Conservation (phyloP, 495 filamentous ascomycete species). For the Cercophora newfieldiana region DNA sequence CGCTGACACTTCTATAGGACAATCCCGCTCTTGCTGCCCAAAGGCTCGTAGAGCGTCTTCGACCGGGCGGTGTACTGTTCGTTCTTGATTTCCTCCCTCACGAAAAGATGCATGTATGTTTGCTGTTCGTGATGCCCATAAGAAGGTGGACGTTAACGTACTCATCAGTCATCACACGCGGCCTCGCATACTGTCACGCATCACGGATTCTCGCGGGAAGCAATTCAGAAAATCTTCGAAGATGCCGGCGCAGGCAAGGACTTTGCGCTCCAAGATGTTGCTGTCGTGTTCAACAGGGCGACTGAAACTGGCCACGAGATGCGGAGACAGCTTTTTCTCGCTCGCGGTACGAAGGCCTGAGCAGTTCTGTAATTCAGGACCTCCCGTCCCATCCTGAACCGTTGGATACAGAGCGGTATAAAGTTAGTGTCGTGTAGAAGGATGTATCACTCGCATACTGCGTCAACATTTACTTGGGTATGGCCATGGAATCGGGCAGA, state of each 20-base stretch:
- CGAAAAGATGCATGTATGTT: constrained; percentile 32
- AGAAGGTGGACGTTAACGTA: neutral
- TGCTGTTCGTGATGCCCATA: neutral
- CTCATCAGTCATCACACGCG: constrained; percentile 32
- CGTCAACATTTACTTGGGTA: too few species aligned
- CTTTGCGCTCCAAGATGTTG: constrained; percentile 45
- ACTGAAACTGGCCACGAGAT: constrained; percentile 15
- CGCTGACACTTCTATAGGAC: constrained; percentile 27
- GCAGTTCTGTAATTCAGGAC: too few species aligned
- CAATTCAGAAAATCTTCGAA: constrained; percentile 54
- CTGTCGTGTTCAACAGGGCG: constrained; percentile 25
- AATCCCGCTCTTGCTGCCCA: constrained; percentile 56
- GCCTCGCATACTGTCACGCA: constrained; percentile 50
- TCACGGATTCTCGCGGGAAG: constrained; percentile 57
- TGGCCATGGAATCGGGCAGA: too few species aligned
- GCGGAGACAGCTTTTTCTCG: constrained; percentile 28
- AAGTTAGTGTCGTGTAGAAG: too few species aligned
- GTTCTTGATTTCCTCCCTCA: constrained; percentile 64
- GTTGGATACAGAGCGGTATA: too few species aligned
- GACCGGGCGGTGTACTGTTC: constrained; percentile 61
- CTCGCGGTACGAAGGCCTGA: constrained; percentile 31
- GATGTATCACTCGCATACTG: too few species aligned
- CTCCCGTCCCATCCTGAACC: too few species aligned
- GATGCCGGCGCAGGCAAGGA: constrained; percentile 48
- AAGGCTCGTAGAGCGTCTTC: constrained; percentile 59